Evolutionary conservation across 2,329 filamentous ascomycete species (phyloP), one percentile per base, ranked within the genome.

Genomic region (Monosporascus sp.): DNA sequence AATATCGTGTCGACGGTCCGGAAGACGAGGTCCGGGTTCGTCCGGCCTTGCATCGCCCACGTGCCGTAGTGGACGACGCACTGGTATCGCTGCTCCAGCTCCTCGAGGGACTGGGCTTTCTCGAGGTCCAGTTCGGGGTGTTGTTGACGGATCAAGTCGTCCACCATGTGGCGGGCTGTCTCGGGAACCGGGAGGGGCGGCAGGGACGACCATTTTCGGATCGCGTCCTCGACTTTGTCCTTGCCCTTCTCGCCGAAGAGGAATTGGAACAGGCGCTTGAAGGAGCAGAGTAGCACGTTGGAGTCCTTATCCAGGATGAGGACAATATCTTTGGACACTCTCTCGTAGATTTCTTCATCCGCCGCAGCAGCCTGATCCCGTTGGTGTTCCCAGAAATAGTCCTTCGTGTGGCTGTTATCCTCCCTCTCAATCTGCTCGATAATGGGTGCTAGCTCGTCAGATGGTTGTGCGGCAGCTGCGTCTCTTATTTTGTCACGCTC

Each of bases 1-100:
- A 56, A 34, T 24, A 7, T 19, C 3, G 49, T 48, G 43, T 56
- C 55, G 11, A 26, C 11, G 20, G 55, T 56, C 24, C 19, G 11
- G 19, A 26, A 46, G 7, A 50, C 22, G 16, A 40, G 7, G 27
- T 51, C 44, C 17, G 52, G 52, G 27, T 51, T 51, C 9, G 11
- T 9, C 19, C 24, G 36, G 22, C 49, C 45, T 3, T 49, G 34
- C 38, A 31, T 53, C 7, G 55, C 52, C 55, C 55, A 56, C 5
- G 54, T 56, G 6, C 52, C 55, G 20, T 56, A 56, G n/a, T 54
- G 52, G 3, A 52, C 52, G 9, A 54, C 52, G 22, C 55, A 56
- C 45, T 54, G 52, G 14, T 46, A 26, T 31, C 55, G 55, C 31
- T 56, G n/a, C 26, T 54, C 47, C 3, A 56, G 37, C 49, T 52